These are phyloP conservation scores for Ceratocystis huliohia DNA, from an alignment of 2,329 filamentous ascomycete genomes.

Conservation along the genomic window DNA sequence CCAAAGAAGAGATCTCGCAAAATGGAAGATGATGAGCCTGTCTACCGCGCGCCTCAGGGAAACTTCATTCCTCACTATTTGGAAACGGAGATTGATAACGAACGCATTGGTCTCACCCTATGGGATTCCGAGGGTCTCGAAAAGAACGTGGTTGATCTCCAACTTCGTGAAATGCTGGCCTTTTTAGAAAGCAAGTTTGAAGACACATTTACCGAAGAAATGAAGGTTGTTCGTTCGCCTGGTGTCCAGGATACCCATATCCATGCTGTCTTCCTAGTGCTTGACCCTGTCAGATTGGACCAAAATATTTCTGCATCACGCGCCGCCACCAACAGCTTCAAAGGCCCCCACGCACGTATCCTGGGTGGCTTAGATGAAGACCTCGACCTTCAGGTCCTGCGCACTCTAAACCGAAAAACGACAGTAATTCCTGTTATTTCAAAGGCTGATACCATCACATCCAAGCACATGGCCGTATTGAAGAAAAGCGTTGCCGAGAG, in stretches of 20 bases:
- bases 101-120: conserved; percentile 80
- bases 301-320: conserved; percentile 61
- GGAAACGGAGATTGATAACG: conserved; percentile 86
- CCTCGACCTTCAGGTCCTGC: conserved; percentile 80
- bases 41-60: conserved; percentile 41
- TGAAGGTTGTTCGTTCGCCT: conserved; percentile 88
- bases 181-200: conserved; percentile 98
- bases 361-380: conserved; percentile 70
- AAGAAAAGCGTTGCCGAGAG: conserved; percentile 86
- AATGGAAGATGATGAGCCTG: conserved; percentile 46
- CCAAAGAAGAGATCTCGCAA: conserved; percentile 56
- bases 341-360: conserved; percentile 30
- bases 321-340: conserved; percentile 36
- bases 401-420: conserved; percentile 80
- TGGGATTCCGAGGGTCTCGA: conserved; percentile 96
- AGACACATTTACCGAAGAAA: conserved; percentile 92
- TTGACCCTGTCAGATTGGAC: conserved; percentile 79
- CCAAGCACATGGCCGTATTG: conserved; percentile 80
- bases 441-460: conserved; percentile 95
- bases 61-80: conserved; percentile 81
- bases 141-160: conserved; percentile 87
- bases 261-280: conserved; percentile 82
- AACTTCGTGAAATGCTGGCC: conserved; percentile 76
- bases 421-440: conserved; percentile 90
- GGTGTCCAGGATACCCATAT: conserved; percentile 94